Evolutionary conservation across 2,329 filamentous ascomycete species (phyloP).

Genomic region (Trichoderma afroharzianum): DNA sequence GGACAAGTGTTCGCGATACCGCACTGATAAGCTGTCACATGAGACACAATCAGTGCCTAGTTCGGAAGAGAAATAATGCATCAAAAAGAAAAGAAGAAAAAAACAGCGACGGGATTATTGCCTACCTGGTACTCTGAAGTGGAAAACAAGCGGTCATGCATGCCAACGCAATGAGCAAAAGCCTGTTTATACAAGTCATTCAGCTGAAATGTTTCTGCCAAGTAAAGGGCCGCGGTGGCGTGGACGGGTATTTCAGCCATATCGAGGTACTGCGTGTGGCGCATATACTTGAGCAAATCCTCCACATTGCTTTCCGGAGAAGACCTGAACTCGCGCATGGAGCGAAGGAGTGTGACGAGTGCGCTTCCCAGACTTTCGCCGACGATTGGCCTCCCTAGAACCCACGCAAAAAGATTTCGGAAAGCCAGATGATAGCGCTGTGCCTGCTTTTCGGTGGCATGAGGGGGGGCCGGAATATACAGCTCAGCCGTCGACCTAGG

Average conservation of each 20-base stretch:
- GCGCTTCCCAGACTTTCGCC: constrained; percentile 62
- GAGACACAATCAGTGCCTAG: not conserved
- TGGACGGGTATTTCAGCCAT: constrained; percentile 64
- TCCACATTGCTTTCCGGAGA: constrained; percentile 52
- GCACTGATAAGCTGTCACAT: constrained; percentile 43
- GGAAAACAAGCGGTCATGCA: constrained; percentile 58
- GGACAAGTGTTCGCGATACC: constrained; percentile 62
- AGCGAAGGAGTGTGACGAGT: constrained; percentile 61
- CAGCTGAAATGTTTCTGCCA: constrained; percentile 64
- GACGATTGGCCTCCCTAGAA: constrained; percentile 62
- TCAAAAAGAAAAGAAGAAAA: not conserved
- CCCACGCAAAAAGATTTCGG: constrained; percentile 73
- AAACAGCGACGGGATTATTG: not conserved
- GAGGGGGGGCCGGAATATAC: constrained; percentile 64
- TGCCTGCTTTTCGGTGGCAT: constrained; percentile 49
- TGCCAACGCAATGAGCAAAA: constrained; percentile 75
- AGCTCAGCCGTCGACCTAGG: constrained; percentile 49
- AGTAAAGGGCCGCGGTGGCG: constrained; percentile 62
- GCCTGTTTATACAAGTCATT: constrained; percentile 67
- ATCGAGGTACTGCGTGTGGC: constrained; percentile 66
- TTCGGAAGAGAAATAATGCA: not conserved
- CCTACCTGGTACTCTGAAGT: constrained; percentile 59
- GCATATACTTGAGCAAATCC: constrained; percentile 63
- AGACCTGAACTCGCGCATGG: constrained; percentile 60
- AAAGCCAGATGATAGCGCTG: constrained; percentile 64